Conservation (phyloP, 1,139 yeast species). For the Hemisphaericaspora xylanilytica region DNA sequence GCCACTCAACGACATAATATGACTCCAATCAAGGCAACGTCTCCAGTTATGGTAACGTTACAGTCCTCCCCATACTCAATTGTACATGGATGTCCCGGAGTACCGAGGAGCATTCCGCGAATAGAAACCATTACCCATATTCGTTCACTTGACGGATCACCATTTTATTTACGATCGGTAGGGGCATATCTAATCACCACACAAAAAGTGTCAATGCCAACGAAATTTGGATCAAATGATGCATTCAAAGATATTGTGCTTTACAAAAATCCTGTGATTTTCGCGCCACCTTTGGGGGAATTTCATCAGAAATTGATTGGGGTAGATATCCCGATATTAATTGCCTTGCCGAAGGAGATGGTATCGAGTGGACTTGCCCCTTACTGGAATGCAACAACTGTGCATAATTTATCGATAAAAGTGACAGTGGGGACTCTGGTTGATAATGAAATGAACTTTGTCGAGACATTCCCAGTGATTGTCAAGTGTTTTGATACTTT, state of each 20-base stretch:
- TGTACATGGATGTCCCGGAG: conserved; percentile 64
- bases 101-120: conserved; percentile 54
- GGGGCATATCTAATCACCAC: conserved; percentile 36
- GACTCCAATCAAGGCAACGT: conserved; percentile 14
- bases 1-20: neutral
- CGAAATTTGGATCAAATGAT: conserved; percentile 45
- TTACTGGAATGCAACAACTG: conserved; percentile 41
- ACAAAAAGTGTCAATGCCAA: conserved; percentile 39
- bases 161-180: conserved; percentile 39
- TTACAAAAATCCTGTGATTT: conserved; percentile 37
- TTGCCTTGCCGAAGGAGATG: conserved; percentile 57
- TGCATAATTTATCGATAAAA: conserved; percentile 34
- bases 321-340: conserved; percentile 56
- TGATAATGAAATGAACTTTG: conserved; percentile 29
- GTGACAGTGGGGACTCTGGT: conserved; percentile 34
- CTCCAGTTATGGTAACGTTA: conserved; percentile 35
- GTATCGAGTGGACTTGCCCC: conserved; percentile 43
- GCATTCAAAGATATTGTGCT: conserved; percentile 33
- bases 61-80: conserved; percentile 48
- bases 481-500: conserved; percentile 51
- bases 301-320: conserved; percentile 45
- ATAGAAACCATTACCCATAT: conserved; percentile 44
- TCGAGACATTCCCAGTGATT: conserved; percentile 45
- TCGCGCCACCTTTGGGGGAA: conserved; percentile 36
- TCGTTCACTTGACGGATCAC: conserved; percentile 36